Percentiles rank a stretch among this genome's conserved stretches.
phyloP scores from a whole-genome alignment of 345 rosid species.

The Lenwebbia sp. region DNA sequence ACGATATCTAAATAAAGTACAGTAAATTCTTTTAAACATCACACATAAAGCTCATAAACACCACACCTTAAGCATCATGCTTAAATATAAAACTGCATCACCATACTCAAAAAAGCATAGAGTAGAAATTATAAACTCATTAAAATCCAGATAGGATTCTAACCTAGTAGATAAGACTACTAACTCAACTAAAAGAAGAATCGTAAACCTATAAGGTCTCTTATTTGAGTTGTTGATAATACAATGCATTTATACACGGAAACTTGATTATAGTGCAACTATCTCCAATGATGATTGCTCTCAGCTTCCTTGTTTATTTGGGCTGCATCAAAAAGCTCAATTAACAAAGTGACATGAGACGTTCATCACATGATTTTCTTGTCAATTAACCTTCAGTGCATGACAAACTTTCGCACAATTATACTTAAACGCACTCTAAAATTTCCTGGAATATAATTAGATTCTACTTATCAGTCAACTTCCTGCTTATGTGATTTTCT shows the following conservation, averaged over 20 bases:
- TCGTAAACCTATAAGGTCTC: not conserved
- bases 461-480: not conserved
- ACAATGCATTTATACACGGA: not conserved
- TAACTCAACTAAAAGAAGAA: not conserved
- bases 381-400: not conserved
- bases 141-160: not conserved
- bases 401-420: not conserved
- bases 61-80: not conserved
- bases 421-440: not conserved
- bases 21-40: not conserved
- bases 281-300: not conserved
- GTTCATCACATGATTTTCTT: not conserved
- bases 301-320: not conserved
- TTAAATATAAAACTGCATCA: not conserved
- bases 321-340: not conserved
- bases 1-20: not conserved
- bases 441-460: not conserved
- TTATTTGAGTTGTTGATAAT: not conserved
- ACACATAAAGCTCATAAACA: not conserved
- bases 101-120: not conserved
- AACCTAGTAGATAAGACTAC: not conserved
- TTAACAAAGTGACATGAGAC: not conserved
- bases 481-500: not conserved
- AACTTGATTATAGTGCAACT: not conserved
- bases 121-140: not conserved